Conservation (phyloP, 805 yeast species). For the Pichia rugopelliculosa region DNA sequence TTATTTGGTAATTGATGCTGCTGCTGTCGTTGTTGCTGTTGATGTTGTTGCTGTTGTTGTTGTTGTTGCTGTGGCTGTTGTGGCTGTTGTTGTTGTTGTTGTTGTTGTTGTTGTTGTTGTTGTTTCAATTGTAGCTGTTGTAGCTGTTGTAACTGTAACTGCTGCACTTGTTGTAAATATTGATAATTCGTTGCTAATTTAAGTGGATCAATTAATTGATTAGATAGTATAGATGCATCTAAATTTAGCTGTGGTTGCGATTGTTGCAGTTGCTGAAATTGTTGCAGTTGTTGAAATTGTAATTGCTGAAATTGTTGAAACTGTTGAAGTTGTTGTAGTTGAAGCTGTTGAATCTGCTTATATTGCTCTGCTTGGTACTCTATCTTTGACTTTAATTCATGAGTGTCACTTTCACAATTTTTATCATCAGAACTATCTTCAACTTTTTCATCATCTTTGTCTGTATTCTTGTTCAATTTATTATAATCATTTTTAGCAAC, state of each 20-base stretch:
- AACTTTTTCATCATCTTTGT: background rate
- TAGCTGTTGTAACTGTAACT: background rate
- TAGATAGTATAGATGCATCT: background rate
- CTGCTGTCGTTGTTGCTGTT: background rate
- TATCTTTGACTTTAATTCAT: background rate
- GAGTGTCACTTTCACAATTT: background rate
- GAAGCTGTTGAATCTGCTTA: background rate
- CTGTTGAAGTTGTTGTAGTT: background rate
- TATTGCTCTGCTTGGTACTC: background rate
- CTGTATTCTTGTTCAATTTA: background rate
- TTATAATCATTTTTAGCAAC: background rate
- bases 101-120: slow-evolving; percentile 9
- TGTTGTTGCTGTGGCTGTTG: background rate
- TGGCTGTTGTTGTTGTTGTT: background rate
- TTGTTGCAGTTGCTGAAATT: slow-evolving; percentile 3
- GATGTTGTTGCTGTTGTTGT: background rate
- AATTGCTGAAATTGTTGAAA: background rate
- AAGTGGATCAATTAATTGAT: background rate
- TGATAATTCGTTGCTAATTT: background rate
- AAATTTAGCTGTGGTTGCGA: background rate
- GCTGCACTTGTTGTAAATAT: slow-evolving; percentile 1
- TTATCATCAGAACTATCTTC: background rate
- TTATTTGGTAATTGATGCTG: slow-evolving; percentile 4
- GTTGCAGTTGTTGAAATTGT: slow-evolving; percentile 4
- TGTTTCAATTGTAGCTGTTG: background rate